Percentiles rank a stretch among this genome's conserved stretches.
phyloP scores from a whole-genome alignment of 1,139 yeast species.

The Pichia sp. region DNA sequence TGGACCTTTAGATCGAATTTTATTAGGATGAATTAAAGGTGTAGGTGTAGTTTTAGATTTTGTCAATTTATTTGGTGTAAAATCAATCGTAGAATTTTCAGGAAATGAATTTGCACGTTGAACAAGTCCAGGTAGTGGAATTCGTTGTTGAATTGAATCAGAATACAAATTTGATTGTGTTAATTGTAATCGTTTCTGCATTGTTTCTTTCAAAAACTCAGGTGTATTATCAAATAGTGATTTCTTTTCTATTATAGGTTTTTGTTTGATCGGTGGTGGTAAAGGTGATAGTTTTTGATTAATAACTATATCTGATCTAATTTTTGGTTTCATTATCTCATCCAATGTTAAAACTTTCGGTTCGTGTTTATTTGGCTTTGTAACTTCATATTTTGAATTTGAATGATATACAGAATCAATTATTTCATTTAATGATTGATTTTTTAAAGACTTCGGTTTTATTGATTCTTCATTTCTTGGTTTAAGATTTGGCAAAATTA shows the following conservation, averaged over 20 bases:
- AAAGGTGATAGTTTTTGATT: neutral
- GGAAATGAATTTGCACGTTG: neutral
- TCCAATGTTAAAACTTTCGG: conserved; percentile 23
- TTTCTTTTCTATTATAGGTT: neutral
- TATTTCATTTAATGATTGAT: conserved; percentile 2
- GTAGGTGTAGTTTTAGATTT: neutral
- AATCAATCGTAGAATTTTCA: no score
- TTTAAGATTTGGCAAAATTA: neutral
- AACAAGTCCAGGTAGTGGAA: conserved; percentile 7
- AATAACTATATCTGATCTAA: conserved; percentile 7
- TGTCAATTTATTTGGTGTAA: no score
- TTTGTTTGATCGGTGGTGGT: conserved; percentile 4
- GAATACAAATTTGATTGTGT: no score
- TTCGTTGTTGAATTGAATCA: neutral
- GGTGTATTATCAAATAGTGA: conserved; percentile 4
- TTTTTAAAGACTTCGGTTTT: neutral
- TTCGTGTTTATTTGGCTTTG: conserved; percentile 10
- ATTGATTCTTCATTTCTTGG: neutral
- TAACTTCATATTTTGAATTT: conserved; percentile 7
- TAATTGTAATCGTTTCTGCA: conserved; percentile 5
- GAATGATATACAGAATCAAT: conserved; percentile 8
- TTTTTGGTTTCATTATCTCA: conserved; percentile 17
- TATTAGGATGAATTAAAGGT: conserved; percentile 12
- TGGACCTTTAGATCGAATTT: conserved; percentile 13
- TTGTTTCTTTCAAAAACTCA: conserved; percentile 2